These are phyloP conservation scores for Microcos paniculata DNA, from an alignment of 345 rosid species.

Conservation along the genomic window DNA sequence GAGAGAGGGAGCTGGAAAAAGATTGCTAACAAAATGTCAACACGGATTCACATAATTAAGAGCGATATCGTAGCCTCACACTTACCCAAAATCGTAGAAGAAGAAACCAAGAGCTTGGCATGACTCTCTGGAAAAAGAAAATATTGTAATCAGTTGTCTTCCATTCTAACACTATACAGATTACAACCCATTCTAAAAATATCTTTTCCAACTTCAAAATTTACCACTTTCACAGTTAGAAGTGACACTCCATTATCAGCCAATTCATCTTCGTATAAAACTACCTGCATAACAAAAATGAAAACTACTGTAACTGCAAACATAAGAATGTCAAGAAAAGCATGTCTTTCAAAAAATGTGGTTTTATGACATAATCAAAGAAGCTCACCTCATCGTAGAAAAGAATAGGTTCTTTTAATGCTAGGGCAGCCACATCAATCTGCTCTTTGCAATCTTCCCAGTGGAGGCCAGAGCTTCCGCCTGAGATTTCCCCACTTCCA, in stretches of 20 bases:
- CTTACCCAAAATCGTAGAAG: conserved; percentile 97
- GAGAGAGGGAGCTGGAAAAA: background rate
- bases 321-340: conserved; percentile 5
- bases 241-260: conserved; percentile 95
- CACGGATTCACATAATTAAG: conserved; percentile 2
- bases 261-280: conserved; percentile 94
- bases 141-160: background rate
- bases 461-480: conserved; percentile 32
- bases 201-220: conserved; percentile 13
- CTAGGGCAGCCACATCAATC: conserved; percentile 71
- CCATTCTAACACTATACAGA: background rate
- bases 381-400: conserved; percentile 85
- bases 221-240: conserved; percentile 94
- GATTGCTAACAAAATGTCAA: background rate
- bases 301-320: conserved; percentile 18
- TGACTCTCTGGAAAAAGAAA: conserved; percentile 67
- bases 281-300: conserved; percentile 51
- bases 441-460: conserved; percentile 86
- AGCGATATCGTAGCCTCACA: conserved; percentile 11
- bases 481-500: conserved; percentile 25
- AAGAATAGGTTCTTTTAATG: conserved; percentile 92
- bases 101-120: conserved; percentile 98
- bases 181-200: background rate
- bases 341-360: background rate
- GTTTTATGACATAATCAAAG: background rate